Evolutionary conservation across 176 grass and related monocot genomes (phyloP).

Genomic region (Carex littledalei): DNA sequence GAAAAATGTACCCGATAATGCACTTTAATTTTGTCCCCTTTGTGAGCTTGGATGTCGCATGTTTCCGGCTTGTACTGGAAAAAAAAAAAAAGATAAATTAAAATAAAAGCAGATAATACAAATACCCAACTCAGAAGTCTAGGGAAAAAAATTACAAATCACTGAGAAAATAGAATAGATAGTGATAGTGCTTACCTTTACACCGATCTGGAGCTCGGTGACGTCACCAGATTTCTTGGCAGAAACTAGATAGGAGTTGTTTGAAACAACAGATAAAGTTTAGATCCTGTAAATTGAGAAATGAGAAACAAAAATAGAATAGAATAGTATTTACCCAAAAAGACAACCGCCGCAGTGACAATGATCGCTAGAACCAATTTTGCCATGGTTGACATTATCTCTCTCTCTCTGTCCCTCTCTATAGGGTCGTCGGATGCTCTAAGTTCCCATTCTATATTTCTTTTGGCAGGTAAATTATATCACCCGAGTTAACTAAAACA

Average conservation of each 20-base stretch:
- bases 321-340: constrained; percentile 30
- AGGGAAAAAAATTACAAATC: not conserved
- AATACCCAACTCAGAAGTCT: not conserved
- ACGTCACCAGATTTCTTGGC: constrained; percentile 78
- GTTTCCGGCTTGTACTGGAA: constrained; percentile 77
- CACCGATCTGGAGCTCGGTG: constrained; percentile 83
- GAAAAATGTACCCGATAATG: constrained; percentile 71
- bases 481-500: too few species aligned
- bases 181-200: constrained; percentile 38
- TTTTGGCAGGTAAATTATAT: not conserved
- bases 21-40: constrained; percentile 81
- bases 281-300: not conserved
- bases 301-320: not conserved
- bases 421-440: not conserved
- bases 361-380: constrained; percentile 28
- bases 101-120: not conserved
- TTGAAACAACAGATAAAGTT: not conserved
- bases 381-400: constrained; percentile 28
- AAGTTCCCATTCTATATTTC: not conserved
- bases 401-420: constrained; percentile 20
- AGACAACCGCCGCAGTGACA: constrained; percentile 26
- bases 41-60: constrained; percentile 72
- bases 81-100: not conserved
- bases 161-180: not conserved
- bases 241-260: constrained; percentile 39